Evolutionary conservation across 31 red algal species (phyloP).

Genomic region (Asparagopsis taxiformis): DNA sequence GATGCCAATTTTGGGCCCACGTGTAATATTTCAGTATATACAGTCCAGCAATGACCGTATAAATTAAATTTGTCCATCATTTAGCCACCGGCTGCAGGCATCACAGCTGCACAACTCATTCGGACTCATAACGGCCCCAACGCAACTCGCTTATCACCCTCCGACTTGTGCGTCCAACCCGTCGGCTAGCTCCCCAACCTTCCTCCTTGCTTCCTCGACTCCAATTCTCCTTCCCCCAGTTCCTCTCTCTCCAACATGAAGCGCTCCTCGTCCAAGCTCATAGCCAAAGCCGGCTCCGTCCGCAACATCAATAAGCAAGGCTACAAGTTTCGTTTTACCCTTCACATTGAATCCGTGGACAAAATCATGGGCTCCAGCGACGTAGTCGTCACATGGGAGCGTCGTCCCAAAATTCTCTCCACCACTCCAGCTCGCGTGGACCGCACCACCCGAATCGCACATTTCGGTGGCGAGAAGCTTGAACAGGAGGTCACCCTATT

Average conservation of each 20-base stretch:
- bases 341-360: constrained; percentile 61
- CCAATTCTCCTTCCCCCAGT: too few relatives aligned
- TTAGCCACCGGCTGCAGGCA: too few relatives aligned
- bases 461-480: constrained; percentile 33
- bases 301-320: constrained; percentile 58
- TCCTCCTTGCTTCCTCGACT: too few relatives aligned
- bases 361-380: constrained; percentile 45
- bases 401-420: constrained; percentile 37
- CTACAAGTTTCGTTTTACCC: constrained; percentile 52
- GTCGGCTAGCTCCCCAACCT: too few relatives aligned
- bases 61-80: too few relatives aligned
- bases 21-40: too few relatives aligned
- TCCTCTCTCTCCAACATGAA: constrained; percentile 21
- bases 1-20: too few relatives aligned
- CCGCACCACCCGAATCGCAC: constrained; percentile 32
- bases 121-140: too few relatives aligned
- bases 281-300: constrained; percentile 73
- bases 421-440: constrained; percentile 40
- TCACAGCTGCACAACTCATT: too few relatives aligned
- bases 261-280: constrained; percentile 69
- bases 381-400: constrained; percentile 64
- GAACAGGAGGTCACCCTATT: constrained; percentile 64
- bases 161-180: too few relatives aligned
- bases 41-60: too few relatives aligned
- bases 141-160: too few relatives aligned